Conservation (phyloP, 1,284 basidiomycete genomes). For the Athelia sp. region DNA sequence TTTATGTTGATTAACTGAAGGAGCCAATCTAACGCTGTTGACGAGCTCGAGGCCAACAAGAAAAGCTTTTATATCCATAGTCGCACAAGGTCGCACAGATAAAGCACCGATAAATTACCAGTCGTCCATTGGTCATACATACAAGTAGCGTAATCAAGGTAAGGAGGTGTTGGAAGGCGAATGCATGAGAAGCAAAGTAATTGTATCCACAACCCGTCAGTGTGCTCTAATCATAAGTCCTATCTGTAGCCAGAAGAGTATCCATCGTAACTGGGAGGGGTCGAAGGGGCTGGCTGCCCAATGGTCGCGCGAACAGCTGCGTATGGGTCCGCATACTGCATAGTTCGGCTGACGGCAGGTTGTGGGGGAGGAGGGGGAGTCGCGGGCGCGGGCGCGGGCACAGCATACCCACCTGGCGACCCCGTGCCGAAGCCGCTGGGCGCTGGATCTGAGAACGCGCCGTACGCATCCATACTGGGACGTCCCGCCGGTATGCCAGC, state of each 20-base stretch:
- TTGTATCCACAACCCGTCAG: too few relatives aligned
- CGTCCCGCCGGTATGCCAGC: constrained; percentile 29
- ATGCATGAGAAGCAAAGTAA: too few relatives aligned
- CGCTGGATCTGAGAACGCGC: constrained; percentile 80
- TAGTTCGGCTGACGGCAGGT: constrained; percentile 72
- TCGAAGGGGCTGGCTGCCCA: constrained; percentile 16
- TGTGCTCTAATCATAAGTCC: not conserved
- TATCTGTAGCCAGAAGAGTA: constrained; percentile 19
- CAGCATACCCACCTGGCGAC: constrained; percentile 2
- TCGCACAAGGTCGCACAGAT: too few relatives aligned
- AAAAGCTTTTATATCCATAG: too few relatives aligned
- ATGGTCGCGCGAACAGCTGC: constrained; percentile 64
- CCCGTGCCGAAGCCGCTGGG: constrained; percentile 57
- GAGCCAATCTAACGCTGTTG: too few relatives aligned
- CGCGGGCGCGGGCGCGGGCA: constrained; percentile 21
- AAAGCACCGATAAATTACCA: too few relatives aligned
- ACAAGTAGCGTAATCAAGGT: too few relatives aligned
- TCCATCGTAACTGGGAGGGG: constrained; percentile 45
- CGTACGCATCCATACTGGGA: constrained; percentile 79
- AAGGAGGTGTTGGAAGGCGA: too few relatives aligned
- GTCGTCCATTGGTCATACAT: too few relatives aligned
- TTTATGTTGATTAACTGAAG: too few relatives aligned
- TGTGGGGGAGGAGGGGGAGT: constrained; percentile 31
- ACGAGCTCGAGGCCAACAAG: too few relatives aligned
- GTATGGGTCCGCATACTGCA: constrained; percentile 84